Evolutionary conservation across 805 yeast species (phyloP), one percentile per base, ranked within the genome.

Genomic region (Kuraishia molischiana): DNA sequence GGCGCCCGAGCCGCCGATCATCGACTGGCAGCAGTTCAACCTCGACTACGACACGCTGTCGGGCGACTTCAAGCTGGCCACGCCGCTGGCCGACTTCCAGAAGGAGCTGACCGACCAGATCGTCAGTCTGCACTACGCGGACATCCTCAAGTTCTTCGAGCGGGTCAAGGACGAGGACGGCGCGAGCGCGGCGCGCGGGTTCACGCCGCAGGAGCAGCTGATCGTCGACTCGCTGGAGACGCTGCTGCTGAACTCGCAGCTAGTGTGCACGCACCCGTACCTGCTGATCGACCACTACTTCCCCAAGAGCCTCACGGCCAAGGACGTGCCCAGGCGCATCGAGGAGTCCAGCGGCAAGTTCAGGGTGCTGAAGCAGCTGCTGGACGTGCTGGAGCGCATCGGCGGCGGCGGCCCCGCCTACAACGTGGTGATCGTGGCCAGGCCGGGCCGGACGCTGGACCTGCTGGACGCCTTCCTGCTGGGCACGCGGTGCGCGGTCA

Each of bases 61-160:
- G 9, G 69, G 86, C 10, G 94, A 82, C 44, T 86, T 85, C 54
- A 72, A 77, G 54, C 62, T 87, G 20, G 83, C 94, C 1, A 79
- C 90, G 5, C 89, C 95, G 3, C 74, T 87, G 77, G 74, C 80
- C 38, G 85, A 82, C 44, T 84, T 84, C 47, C 97, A 90, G 54
- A 81, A 79, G 50, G 92, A 87, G 50, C 66, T 90, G 37, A 85
- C 89, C 9, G 95, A 90, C 56, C 95, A 87, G 53, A 87, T 92
- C 22, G 84, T 90, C 10, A 84, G 95, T 2, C 64, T 87, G 30
- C 97, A 90, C 58, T 90, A 89, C 54, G 77, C 90, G 24, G 97
- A 89, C 53, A 86, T 90, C 41, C 64, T 90, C 48, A 79, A 86
- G 58, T 89, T 81, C 54, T 87, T 85, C 51, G 95, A 86, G 53